Conservation (phyloP, 306 rosid genomes). For the Vigna trinervia region DNA sequence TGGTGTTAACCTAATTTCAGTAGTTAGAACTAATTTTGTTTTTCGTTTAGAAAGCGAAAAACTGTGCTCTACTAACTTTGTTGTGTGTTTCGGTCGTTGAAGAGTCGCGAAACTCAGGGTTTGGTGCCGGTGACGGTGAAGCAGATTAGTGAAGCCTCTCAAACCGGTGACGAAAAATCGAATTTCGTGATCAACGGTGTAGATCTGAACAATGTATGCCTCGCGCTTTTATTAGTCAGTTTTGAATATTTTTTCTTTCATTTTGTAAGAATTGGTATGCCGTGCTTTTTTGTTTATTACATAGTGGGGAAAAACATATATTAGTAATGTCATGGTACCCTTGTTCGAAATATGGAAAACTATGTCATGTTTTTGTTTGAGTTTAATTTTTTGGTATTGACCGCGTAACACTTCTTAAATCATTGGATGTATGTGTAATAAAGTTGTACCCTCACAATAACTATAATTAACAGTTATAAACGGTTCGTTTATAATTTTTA, state of each 20-base stretch:
- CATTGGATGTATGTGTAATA: neutral
- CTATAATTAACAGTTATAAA: neutral
- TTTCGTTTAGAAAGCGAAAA: neutral
- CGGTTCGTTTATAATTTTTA: neutral
- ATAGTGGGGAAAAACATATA: neutral
- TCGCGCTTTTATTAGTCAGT: neutral
- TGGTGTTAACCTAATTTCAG: neutral
- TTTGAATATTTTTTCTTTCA: neutral
- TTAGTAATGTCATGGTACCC: neutral
- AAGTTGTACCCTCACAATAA: neutral
- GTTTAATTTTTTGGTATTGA: neutral
- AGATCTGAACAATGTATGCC: slow-evolving; percentile 76
- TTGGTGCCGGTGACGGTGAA: slow-evolving; percentile 88
- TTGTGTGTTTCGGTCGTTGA: slow-evolving; percentile 16
- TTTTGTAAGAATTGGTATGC: neutral
- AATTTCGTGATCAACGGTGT: slow-evolving; percentile 74
- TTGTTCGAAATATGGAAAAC: neutral
- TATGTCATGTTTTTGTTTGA: neutral
- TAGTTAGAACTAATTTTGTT: neutral
- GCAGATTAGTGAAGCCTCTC: slow-evolving; percentile 84
- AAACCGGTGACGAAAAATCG: slow-evolving; percentile 86
- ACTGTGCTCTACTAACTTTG: slow-evolving; percentile 13
- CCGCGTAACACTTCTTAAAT: neutral
- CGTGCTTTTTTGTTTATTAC: neutral
- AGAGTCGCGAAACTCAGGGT: slow-evolving; percentile 80